A percentile compares a stretch with the other conserved stretches of the same genome.
phyloP scores from a whole-genome alignment of 2,329 filamentous ascomycete genomes.

The Aspergillus pseudoviridinutans region DNA sequence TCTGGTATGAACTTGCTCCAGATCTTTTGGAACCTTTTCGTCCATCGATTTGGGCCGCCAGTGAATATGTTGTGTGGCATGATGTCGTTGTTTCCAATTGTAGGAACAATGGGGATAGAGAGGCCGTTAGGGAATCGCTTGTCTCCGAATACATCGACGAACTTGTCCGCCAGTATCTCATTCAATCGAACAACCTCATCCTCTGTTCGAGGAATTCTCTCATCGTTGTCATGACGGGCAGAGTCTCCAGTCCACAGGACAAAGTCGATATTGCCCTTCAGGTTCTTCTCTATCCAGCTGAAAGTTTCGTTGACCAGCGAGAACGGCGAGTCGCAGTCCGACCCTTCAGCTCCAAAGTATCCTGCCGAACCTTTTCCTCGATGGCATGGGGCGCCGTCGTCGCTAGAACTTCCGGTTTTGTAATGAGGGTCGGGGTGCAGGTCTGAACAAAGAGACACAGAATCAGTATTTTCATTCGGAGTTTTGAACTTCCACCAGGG shows the following conservation, averaged over 20 bases:
- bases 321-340: slow-evolving; percentile 81
- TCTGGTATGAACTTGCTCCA: slow-evolving; percentile 90
- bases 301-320: slow-evolving; percentile 84
- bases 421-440: slow-evolving; percentile 90
- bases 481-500: background rate
- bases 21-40: slow-evolving; percentile 69
- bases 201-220: slow-evolving; percentile 69
- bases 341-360: slow-evolving; percentile 76
- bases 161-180: slow-evolving; percentile 68
- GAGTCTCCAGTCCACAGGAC: slow-evolving; percentile 92
- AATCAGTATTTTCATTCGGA: slow-evolving; percentile 23
- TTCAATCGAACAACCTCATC: slow-evolving; percentile 77
- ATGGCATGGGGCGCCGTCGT: slow-evolving; percentile 71
- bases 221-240: slow-evolving; percentile 84
- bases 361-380: slow-evolving; percentile 72
- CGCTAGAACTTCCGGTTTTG: slow-evolving; percentile 69
- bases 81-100: slow-evolving; percentile 95
- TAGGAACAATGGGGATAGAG: slow-evolving; percentile 77
- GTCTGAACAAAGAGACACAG: slow-evolving; percentile 55
- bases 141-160: slow-evolving; percentile 67
- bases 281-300: slow-evolving; percentile 74
- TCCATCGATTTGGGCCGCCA: slow-evolving; percentile 81
- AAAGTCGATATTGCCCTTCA: slow-evolving; percentile 79
- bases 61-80: slow-evolving; percentile 92
- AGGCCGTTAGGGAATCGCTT: slow-evolving; percentile 55